These are phyloP conservation scores for Aspergillus glaucus DNA, from an alignment of 2,329 filamentous ascomycete species.

Conservation along the genomic window DNA sequence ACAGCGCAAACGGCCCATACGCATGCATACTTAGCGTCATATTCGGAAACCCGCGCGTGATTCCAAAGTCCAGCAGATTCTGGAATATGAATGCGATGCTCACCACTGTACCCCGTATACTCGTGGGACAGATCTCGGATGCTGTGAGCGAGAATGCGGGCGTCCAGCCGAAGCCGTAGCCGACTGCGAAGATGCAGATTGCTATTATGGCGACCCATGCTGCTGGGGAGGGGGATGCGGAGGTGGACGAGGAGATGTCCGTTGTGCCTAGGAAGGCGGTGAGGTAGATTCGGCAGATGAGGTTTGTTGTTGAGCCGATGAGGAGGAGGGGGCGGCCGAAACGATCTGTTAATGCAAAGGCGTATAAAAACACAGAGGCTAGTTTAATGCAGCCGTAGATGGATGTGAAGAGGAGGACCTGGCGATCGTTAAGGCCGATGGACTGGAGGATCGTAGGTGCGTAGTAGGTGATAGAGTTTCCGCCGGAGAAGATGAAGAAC, in stretches of 20 bases:
- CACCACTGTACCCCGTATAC: constrained; percentile 12
- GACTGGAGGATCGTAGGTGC: constrained; percentile 15
- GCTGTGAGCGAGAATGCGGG: constrained; percentile 14
- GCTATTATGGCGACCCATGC: constrained; percentile 15
- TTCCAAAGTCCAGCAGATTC: constrained; percentile 17
- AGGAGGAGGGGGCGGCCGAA: constrained; percentile 20
- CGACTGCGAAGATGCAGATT: constrained; percentile 17
- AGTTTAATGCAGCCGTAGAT: constrained; percentile 15
- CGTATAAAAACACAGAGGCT: constrained; percentile 14
- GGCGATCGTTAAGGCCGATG: constrained; percentile 8
- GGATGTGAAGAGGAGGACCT: constrained; percentile 14
- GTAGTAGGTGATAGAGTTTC: constrained; percentile 21
- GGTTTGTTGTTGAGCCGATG: constrained; percentile 16
- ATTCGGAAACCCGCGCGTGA: constrained; percentile 13
- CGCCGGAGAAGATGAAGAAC: constrained; percentile 22
- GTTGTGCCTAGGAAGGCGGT: constrained; percentile 12
- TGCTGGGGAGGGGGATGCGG: constrained; percentile 8
- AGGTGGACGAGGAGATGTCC: constrained; percentile 5
- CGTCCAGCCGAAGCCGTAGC: constrained; percentile 17
- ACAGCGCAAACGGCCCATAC: constrained; percentile 15
- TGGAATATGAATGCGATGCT: constrained; percentile 16
- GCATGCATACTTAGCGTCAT: constrained; percentile 13
- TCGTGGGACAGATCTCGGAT: constrained; percentile 16
- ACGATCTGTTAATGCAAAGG: constrained; percentile 14
- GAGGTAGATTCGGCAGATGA: constrained; percentile 13